Evolutionary conservation across 352 stramenopile species (phyloP), one percentile per base, ranked within the genome.

Genomic region (Peronospora farinosa): DNA sequence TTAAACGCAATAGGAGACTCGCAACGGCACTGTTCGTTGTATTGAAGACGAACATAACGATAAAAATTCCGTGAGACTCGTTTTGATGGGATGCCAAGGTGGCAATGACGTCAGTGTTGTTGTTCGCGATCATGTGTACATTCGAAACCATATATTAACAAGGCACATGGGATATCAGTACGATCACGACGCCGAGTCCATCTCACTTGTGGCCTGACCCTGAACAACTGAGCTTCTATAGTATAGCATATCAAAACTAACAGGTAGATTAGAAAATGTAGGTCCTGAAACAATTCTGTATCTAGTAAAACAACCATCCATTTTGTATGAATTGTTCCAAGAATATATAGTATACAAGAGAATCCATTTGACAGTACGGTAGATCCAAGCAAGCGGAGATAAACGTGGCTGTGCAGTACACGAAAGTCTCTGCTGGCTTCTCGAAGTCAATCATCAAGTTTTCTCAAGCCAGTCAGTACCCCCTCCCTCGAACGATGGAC

Each of bases 401-500:
- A 53, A 46, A 51, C 40, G 40, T 35, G 10, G 9, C 31, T 1
- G 11, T 47, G 50, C 19, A 21, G 19, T 1, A 21, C 19, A 21
- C 19, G 1, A 21, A 21, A 21, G 19, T 21, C 42, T 40, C 35
- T 51, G 38, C 33, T 19, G 28, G 33, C 27, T 43, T 28, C 38
- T n/a, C 35, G 12, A n/a, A 13, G 37, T 54, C 52, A 66, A 58
- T 56, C 53, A 46, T 16, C 30, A 67, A 67, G 19, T 63, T 49
- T 39, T 30, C 51, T 39, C 40, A 30, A 28, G 28, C 59, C 59
- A 67, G 39, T 44, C 53, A 62, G 40, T 45, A 5, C 25, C 3
- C 31, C 10, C 9, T 10, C 11, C 31, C 15, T 67, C 66, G 60
- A 48, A 72, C 21, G 42, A 73, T 73, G 65, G 53, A 73, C 27